Base-by-base conservation (phyloP, 1,284 basidiomycete genomes). In the Athelia sp. region DNA sequence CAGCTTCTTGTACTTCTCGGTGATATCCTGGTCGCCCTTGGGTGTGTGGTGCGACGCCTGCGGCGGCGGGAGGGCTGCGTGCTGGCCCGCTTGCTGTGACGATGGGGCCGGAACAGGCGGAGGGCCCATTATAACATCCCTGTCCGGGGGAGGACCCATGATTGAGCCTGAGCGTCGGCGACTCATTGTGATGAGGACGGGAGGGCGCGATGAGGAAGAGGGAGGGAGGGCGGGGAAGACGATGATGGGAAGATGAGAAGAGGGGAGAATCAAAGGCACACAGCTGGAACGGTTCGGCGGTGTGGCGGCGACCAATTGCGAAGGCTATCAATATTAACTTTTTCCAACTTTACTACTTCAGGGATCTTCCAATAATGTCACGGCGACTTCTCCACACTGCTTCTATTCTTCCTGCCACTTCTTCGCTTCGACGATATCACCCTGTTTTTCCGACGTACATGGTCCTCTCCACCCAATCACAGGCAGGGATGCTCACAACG, bases 1-100 rank as follows among this genome's bases (percentile, higher is more conserved):
- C 46, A 84, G 68, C 51, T 72, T 76, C 56, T 71, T 76, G 63
- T 84, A 82, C 62, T 82, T 84, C 66, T 83, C 81, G 40, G 60
- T 58, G 49, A 75, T 62, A 46, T 81, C 80, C 45, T 68, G 67
- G 47, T 55, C 59, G 51, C 75, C 70, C n/a, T n/a, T n/a, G n/a
- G n/a, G n/a, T n/a, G n/a, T n/a, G 43, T 64, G 63, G 19, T 54
- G 58, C 18, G 48, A 51, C 9, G 36, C 60, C 47, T 57, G 60
- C 36, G 35, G 50, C 59, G 50, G 47, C 52, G 57, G 57, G 50
- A 66, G 69, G 44, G 65, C 52, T 44, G 73, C 23, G 43, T 52
- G 26, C 26, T 29, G 26, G 4, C 4, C 26, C 26, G 13, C 13
- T 29, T 29, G 26, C 43, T 57, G 52, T 31, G n/a, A n/a, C n/a